These are phyloP conservation scores for Tylopilus rubrobrunneus DNA, from an alignment of 768 basidiomycete species.

Conservation along the genomic window DNA sequence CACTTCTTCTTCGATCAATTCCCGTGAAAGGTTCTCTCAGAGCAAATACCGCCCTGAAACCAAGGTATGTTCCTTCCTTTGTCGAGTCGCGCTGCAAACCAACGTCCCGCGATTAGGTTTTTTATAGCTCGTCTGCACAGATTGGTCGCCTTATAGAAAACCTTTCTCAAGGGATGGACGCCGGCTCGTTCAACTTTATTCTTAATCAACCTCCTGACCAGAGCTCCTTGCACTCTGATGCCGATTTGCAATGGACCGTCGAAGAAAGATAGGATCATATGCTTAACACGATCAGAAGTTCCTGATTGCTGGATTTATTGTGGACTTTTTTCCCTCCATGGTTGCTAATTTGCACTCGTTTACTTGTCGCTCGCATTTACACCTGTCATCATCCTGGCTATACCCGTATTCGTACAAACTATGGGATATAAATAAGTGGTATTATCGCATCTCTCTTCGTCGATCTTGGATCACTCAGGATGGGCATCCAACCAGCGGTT, in stretches of 20 bases:
- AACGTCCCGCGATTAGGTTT: constrained; percentile 23
- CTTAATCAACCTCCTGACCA: constrained; percentile 44
- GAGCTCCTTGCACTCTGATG: constrained; percentile 58
- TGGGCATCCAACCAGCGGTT: constrained; percentile 73
- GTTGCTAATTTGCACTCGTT: constrained; percentile 13
- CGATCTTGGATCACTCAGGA: constrained; percentile 30
- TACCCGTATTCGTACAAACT: constrained; percentile 32
- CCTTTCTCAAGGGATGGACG: constrained; percentile 76
- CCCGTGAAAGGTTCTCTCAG: constrained; percentile 55
- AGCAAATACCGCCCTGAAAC: constrained; percentile 72
- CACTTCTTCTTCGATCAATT: constrained; percentile 46
- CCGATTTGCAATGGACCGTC: constrained; percentile 63
- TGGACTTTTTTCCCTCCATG: constrained; percentile 11
- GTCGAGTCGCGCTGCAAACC: constrained; percentile 3
- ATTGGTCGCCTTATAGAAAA: constrained; percentile 82
- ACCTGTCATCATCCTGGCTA: constrained; percentile 8
- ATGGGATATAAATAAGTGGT: constrained; percentile 31
- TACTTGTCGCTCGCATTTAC: constrained; percentile 12
- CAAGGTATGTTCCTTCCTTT: constrained; percentile 50
- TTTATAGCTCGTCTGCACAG: constrained; percentile 57
- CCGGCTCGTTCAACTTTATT: constrained; percentile 78
- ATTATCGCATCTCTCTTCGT: constrained; percentile 13
- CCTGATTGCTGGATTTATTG: constrained; percentile 29
- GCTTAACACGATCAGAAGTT: constrained; percentile 41
- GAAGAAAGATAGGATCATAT: constrained; percentile 76